phyloP scores from a whole-genome alignment of 2,329 filamentous ascomycete genomes.

The Colletotrichum sidae region DNA sequence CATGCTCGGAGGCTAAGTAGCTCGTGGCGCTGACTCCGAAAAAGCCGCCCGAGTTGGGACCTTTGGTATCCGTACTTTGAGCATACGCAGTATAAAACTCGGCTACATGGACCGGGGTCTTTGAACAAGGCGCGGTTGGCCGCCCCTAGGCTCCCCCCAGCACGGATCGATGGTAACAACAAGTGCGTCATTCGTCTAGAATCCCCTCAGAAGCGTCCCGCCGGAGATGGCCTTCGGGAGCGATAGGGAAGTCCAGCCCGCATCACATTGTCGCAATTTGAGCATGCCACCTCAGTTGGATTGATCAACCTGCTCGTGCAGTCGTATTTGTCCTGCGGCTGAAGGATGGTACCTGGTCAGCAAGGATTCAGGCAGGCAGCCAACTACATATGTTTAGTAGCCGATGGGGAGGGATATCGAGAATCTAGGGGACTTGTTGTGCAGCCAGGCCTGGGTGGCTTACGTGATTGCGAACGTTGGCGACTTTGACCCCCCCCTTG shows the following conservation, averaged over 20 bases:
- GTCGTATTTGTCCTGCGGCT: neutral
- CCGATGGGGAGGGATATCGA: neutral
- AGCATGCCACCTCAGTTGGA: neutral
- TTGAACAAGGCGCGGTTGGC: slow-evolving; percentile 29
- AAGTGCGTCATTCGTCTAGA: slow-evolving; percentile 23
- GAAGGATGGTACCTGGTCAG: neutral
- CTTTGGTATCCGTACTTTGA: slow-evolving; percentile 2
- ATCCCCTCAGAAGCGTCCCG: slow-evolving; percentile 16
- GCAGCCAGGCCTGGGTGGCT: no score
- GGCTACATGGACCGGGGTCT: slow-evolving; percentile 25
- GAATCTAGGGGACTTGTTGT: no score
- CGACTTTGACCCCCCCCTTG: no score
- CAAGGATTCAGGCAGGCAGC: slow-evolving; percentile 7
- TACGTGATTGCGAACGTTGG: no score
- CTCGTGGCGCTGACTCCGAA: slow-evolving; percentile 23
- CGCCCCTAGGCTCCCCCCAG: slow-evolving; percentile 13
- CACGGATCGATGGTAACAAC: slow-evolving; percentile 16
- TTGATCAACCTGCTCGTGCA: neutral
- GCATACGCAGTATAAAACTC: neutral
- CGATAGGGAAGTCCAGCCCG: slow-evolving; percentile 23
- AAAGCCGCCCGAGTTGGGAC: slow-evolving; percentile 14
- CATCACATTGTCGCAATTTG: neutral
- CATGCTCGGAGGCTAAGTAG: slow-evolving; percentile 12
- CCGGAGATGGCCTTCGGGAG: slow-evolving; percentile 24
- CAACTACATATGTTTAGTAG: slow-evolving; percentile 1